These are phyloP conservation scores for Lipomyces yarrowii DNA, from an alignment of 1,139 yeast genomes.

Conservation along the genomic window DNA sequence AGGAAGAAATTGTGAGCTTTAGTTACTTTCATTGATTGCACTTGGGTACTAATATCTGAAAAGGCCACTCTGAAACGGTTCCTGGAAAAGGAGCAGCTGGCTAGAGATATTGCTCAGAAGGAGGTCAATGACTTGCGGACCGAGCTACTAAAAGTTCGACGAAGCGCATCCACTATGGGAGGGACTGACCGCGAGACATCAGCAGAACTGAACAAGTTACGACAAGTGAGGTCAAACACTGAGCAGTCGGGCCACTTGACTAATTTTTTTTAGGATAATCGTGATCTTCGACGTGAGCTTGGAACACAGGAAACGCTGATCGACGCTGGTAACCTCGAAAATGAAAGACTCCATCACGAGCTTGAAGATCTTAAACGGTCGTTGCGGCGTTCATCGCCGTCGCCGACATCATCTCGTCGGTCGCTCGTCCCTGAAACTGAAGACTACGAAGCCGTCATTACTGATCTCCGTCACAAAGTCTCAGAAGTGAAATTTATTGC, in stretches of 20 bases:
- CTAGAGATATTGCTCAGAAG: conserved; percentile 21
- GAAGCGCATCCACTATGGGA: conserved; percentile 18
- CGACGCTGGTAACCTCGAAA: conserved; percentile 18
- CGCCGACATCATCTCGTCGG: conserved; percentile 16
- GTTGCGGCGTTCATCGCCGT: conserved; percentile 13
- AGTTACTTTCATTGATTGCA: background rate
- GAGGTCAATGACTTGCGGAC: conserved; percentile 18
- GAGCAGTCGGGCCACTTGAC: background rate
- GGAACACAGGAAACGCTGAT: conserved; percentile 17
- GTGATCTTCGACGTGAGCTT: conserved; percentile 29
- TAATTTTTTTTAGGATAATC: conserved; percentile 13
- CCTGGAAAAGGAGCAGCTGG: conserved; percentile 25
- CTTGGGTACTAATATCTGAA: background rate
- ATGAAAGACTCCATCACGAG: conserved; percentile 24
- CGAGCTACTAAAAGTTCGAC: conserved; percentile 21
- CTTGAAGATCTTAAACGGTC: conserved; percentile 22
- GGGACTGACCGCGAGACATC: conserved; percentile 21
- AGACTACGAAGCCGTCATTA: conserved; percentile 20
- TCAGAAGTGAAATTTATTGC: conserved; percentile 26
- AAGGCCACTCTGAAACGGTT: conserved; percentile 17
- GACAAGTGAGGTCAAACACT: conserved; percentile 12
- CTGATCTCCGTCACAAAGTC: conserved; percentile 22
- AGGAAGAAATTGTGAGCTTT: conserved; percentile 21
- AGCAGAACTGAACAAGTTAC: conserved; percentile 14
- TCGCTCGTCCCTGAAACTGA: conserved; percentile 18